Conservation (phyloP, 805 yeast species). For the Candida vartiovaarae region DNA sequence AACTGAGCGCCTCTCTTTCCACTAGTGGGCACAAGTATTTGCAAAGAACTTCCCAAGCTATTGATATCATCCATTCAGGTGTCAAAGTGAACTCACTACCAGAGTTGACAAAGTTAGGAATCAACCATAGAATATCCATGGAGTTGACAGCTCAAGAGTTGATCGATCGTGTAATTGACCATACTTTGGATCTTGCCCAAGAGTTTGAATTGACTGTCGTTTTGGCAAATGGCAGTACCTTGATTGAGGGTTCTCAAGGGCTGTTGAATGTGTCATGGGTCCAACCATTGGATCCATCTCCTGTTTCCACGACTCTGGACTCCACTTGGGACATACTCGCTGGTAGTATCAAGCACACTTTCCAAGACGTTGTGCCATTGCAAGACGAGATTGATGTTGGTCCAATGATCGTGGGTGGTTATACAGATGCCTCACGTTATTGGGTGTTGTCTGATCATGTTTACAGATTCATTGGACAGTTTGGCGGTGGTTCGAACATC, state of each 20-base stretch:
- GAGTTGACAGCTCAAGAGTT: slow-evolving; percentile 4
- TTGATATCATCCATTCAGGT: slow-evolving; percentile 50
- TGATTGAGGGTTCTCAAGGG: slow-evolving; percentile 30
- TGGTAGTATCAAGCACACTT: slow-evolving; percentile 49
- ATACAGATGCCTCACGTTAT: slow-evolving; percentile 64
- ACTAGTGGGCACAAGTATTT: slow-evolving; percentile 26
- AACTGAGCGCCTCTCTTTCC: slow-evolving; percentile 24
- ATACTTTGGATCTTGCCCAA: slow-evolving; percentile 4
- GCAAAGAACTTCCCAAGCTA: slow-evolving; percentile 46
- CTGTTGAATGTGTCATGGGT: slow-evolving; percentile 34
- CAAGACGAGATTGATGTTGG: slow-evolving; percentile 30
- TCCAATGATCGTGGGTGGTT: slow-evolving; percentile 59
- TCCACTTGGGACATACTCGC: slow-evolving; percentile 49
- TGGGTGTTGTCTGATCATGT: slow-evolving; percentile 57
- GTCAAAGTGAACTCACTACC: slow-evolving; percentile 74
- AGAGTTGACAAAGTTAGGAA: slow-evolving; percentile 38
- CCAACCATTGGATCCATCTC: slow-evolving; percentile 9
- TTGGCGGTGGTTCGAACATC: slow-evolving; percentile 26
- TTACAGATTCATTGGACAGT: slow-evolving; percentile 42
- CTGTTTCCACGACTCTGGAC: slow-evolving; percentile 25
- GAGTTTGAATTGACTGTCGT: slow-evolving; percentile 26
- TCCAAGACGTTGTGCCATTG: slow-evolving; percentile 31
- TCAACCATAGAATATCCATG: slow-evolving; percentile 57
- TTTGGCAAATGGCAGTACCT: slow-evolving; percentile 2
- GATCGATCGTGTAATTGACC: slow-evolving; percentile 4